Percentiles rank a stretch among this genome's conserved stretches.
phyloP scores from a whole-genome alignment of 345 rosid species.

The Lepidium africanum region DNA sequence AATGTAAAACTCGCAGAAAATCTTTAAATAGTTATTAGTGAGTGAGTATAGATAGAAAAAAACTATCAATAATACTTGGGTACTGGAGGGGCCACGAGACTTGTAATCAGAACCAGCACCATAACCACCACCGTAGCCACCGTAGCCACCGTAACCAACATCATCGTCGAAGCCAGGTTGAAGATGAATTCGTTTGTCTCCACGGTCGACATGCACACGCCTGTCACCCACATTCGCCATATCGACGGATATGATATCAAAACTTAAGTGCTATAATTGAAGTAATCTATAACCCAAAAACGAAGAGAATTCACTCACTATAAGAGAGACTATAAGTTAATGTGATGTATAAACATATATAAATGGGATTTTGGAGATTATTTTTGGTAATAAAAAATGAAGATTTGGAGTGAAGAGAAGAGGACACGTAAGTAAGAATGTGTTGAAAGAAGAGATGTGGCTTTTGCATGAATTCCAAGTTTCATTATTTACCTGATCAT shows the following conservation, averaged over 20 bases:
- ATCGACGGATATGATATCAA: background rate
- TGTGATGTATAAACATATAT: background rate
- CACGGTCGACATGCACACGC: slow-evolving; percentile 16
- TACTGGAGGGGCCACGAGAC: slow-evolving; percentile 23
- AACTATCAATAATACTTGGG: slow-evolving; percentile 1
- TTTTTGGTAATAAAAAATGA: background rate
- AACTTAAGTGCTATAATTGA: background rate
- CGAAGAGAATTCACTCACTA: background rate
- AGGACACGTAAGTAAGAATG: slow-evolving; percentile 25
- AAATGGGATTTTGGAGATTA: background rate
- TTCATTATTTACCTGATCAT: slow-evolving; percentile 13
- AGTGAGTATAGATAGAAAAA: background rate
- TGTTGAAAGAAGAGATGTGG: slow-evolving; percentile 23
- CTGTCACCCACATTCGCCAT: slow-evolving; percentile 27
- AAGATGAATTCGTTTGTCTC: slow-evolving; percentile 9
- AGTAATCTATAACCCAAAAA: too few relatives aligned
- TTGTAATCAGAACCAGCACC: slow-evolving; percentile 1
- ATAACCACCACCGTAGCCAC: background rate
- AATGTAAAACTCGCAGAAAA: background rate
- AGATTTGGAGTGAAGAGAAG: slow-evolving; percentile 11
- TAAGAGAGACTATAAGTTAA: background rate
- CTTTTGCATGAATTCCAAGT: slow-evolving; percentile 30
- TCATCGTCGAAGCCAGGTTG: slow-evolving; percentile 2
- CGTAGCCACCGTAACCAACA: slow-evolving; percentile 14
- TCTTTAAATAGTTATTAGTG: background rate